phyloP scores from a whole-genome alignment of 148 eudicot species.

The Suaeda aralocaspica region DNA sequence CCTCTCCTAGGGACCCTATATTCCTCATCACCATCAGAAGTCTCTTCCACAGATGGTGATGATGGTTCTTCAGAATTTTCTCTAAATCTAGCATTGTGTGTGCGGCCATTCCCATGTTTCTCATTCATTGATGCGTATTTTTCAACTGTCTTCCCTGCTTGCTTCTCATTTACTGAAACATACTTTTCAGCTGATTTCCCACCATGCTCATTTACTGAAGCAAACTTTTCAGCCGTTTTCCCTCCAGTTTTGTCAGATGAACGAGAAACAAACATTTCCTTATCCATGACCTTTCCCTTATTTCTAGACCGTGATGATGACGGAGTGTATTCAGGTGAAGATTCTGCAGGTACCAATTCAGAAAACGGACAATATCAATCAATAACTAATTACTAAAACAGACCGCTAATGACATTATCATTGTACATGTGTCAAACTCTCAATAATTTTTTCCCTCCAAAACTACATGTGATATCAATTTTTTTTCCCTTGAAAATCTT shows the following conservation, averaged over 20 bases:
- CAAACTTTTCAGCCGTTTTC: slow-evolving; percentile 21
- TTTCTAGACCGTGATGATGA: slow-evolving; percentile 32
- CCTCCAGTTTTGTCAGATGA: slow-evolving; percentile 21
- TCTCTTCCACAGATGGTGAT: slow-evolving; percentile 52
- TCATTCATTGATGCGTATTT: slow-evolving; percentile 28
- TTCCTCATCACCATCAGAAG: slow-evolving; percentile 33
- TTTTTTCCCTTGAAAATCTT: no score
- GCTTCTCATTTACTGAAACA: slow-evolving; percentile 31
- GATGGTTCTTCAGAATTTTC: slow-evolving; percentile 36
- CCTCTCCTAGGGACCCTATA: slow-evolving; percentile 20
- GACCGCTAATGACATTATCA: no score
- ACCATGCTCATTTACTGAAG: slow-evolving; percentile 22
- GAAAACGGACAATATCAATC: not conserved
- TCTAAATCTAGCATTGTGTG: slow-evolving; percentile 26
- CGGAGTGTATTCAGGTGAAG: slow-evolving; percentile 44
- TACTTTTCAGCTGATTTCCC: slow-evolving; percentile 23
- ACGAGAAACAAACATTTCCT: slow-evolving; percentile 26
- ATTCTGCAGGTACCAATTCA: slow-evolving; percentile 31
- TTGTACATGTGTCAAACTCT: no score
- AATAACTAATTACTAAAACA: no score
- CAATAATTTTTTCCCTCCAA: no score
- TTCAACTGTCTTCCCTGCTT: slow-evolving; percentile 20
- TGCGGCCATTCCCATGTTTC: slow-evolving; percentile 32
- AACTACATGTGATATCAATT: no score
- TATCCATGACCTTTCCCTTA: slow-evolving; percentile 23